Evolutionary conservation across 495 filamentous ascomycete species (phyloP).

Genomic region (Lepraria neglecta): DNA sequence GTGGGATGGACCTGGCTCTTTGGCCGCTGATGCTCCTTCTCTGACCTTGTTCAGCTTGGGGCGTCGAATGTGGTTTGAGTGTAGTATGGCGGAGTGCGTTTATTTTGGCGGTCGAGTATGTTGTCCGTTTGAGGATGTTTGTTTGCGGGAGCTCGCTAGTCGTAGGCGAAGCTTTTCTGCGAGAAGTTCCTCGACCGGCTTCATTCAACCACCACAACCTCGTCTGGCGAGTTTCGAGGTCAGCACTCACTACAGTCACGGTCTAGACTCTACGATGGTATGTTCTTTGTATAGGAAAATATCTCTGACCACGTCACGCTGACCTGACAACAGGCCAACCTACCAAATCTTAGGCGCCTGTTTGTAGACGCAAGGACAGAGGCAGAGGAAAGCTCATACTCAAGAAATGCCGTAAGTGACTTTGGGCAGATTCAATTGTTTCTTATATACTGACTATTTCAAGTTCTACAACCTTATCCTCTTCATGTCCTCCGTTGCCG

Average conservation of each 20-base stretch:
- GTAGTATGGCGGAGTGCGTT: background rate
- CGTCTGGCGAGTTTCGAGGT: no score
- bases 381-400: slow-evolving; percentile 89
- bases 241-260: background rate
- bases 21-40: background rate
- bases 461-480: slow-evolving; percentile 97
- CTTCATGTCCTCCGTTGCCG: slow-evolving; percentile 88
- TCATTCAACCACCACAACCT: background rate
- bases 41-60: background rate
- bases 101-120: background rate
- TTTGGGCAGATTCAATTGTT: background rate
- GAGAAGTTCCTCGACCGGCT: background rate
- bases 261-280: slow-evolving; percentile 9
- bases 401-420: slow-evolving; percentile 73
- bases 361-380: slow-evolving; percentile 95
- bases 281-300: background rate
- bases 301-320: background rate
- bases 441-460: slow-evolving; percentile 14
- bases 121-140: background rate
- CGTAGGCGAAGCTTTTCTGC: slow-evolving; percentile 4
- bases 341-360: slow-evolving; percentile 90
- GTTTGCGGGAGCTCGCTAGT: background rate
- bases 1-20: background rate
- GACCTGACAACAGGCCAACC: slow-evolving; percentile 57
- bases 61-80: background rate